Percentiles rank a stretch among this genome's conserved stretches.
Conservation (phyloP, 2,329 filamentous ascomycete species). For the Apiospora arundinis region DNA sequence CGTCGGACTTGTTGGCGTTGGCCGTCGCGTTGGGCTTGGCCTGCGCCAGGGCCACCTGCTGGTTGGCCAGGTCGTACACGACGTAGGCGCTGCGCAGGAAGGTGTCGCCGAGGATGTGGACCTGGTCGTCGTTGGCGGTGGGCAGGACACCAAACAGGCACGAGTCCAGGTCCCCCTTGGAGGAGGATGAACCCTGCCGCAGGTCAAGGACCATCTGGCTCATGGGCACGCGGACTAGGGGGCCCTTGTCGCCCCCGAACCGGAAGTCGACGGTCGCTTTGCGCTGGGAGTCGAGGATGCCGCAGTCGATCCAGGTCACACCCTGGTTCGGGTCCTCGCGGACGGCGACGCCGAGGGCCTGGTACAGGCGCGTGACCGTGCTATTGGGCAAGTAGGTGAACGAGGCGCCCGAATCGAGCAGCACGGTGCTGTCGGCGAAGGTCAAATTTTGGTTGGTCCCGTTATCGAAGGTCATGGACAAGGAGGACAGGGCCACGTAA, state of each 20-base stretch:
- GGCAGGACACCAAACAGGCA: slow-evolving; percentile 63
- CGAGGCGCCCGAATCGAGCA: slow-evolving; percentile 74
- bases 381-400: slow-evolving; percentile 67
- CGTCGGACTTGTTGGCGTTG: slow-evolving; percentile 44
- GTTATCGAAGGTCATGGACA: slow-evolving; percentile 53
- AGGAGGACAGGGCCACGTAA: slow-evolving; percentile 53
- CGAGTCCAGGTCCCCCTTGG: slow-evolving; percentile 41
- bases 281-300: slow-evolving; percentile 39
- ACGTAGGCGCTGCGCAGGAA: slow-evolving; percentile 67
- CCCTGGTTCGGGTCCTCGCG: slow-evolving; percentile 36
- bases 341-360: slow-evolving; percentile 60
- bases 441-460: slow-evolving; percentile 54
- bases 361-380: slow-evolving; percentile 55
- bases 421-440: slow-evolving; percentile 58
- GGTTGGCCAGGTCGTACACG: slow-evolving; percentile 65
- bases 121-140: slow-evolving; percentile 44
- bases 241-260: slow-evolving; percentile 54
- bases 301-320: slow-evolving; percentile 58
- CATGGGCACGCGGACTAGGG: slow-evolving; percentile 58
- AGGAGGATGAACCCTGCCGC: slow-evolving; percentile 37
- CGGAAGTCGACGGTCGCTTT: slow-evolving; percentile 59
- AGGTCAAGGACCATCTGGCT: slow-evolving; percentile 57
- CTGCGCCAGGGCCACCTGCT: slow-evolving; percentile 59
- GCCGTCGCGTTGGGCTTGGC: slow-evolving; percentile 61
- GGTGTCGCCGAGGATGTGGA: slow-evolving; percentile 61